Evolutionary conservation across 345 rosid species (phyloP).

Genomic region (Ceriops zippeliana): DNA sequence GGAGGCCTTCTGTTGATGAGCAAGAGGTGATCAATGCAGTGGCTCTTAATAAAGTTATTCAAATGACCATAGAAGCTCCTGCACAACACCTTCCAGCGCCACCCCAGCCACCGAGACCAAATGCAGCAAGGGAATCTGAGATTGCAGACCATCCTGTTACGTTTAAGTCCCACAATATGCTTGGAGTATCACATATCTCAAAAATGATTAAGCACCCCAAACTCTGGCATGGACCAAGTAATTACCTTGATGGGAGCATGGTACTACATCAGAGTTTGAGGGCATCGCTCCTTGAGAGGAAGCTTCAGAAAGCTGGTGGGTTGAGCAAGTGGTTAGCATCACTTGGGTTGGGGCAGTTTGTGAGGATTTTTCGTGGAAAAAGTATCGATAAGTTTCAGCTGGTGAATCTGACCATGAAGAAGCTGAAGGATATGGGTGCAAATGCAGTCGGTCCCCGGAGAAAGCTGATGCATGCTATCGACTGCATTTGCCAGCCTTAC

Average conservation of each 20-base stretch:
- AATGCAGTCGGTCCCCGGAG: slow-evolving; percentile 89
- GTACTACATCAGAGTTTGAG: slow-evolving; percentile 54
- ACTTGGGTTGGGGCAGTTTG: slow-evolving; percentile 76
- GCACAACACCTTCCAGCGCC: slow-evolving; percentile 13
- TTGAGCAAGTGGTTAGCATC: slow-evolving; percentile 71
- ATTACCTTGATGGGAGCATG: slow-evolving; percentile 33
- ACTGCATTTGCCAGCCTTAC: slow-evolving; percentile 68
- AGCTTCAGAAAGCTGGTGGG: slow-evolving; percentile 75
- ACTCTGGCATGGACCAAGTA: slow-evolving; percentile 31
- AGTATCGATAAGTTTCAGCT: slow-evolving; percentile 61
- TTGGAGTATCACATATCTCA: slow-evolving; percentile 27
- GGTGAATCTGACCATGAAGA: slow-evolving; percentile 81
- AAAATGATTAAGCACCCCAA: slow-evolving; percentile 35
- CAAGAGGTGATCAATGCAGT: slow-evolving; percentile 26
- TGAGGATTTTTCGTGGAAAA: slow-evolving; percentile 55
- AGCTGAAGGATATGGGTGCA: slow-evolving; percentile 96
- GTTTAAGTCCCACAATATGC: slow-evolving; percentile 15
- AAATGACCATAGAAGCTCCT: slow-evolving; percentile 23
- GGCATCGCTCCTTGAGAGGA: slow-evolving; percentile 66
- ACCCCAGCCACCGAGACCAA: slow-evolving; percentile 19
- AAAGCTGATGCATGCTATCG: slow-evolving; percentile 90
- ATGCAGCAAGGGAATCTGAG: slow-evolving; percentile 19
- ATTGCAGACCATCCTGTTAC: slow-evolving; percentile 3
- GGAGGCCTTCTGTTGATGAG: slow-evolving; percentile 31
- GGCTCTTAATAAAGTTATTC: slow-evolving; percentile 14